Percentiles rank a stretch among this genome's conserved stretches.
phyloP scores from a whole-genome alignment of 2,329 filamentous ascomycete genomes.

The Trichothecium sympodiale region DNA sequence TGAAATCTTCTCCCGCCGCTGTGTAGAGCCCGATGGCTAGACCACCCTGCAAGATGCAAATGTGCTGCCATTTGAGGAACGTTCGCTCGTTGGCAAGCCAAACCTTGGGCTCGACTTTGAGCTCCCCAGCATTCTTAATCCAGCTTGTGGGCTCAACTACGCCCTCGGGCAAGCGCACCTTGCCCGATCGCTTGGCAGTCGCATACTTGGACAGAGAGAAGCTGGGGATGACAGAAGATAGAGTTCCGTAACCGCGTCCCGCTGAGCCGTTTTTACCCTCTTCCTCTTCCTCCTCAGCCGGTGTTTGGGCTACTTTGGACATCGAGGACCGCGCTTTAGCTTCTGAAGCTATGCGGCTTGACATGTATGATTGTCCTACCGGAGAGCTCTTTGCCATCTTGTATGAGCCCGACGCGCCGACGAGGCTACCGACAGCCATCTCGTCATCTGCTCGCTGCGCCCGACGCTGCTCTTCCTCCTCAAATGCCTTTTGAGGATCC shows the following conservation, averaged over 20 bases:
- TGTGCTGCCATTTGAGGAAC: slow-evolving; percentile 98
- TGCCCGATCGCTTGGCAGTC: slow-evolving; percentile 35
- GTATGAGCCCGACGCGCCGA: slow-evolving; percentile 46
- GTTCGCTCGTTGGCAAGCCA: slow-evolving; percentile 98
- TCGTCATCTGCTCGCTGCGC: slow-evolving; percentile 77
- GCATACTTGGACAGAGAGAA: slow-evolving; percentile 76
- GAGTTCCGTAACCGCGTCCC: slow-evolving; percentile 34
- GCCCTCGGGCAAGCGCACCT: slow-evolving; percentile 62
- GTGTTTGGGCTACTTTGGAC: slow-evolving; percentile 10
- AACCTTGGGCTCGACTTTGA: slow-evolving; percentile 93
- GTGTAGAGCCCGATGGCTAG: slow-evolving; percentile 81
- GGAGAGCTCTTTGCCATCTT: slow-evolving; percentile 56
- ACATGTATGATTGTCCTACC: slow-evolving; percentile 52
- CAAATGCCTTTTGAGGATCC: slow-evolving; percentile 82
- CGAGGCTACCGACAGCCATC: slow-evolving; percentile 77
- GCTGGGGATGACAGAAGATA: slow-evolving; percentile 67
- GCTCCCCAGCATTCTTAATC: slow-evolving; percentile 88
- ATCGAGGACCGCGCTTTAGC: slow-evolving; percentile 20
- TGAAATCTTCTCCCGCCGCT: slow-evolving; percentile 66
- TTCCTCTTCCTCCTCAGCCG: slow-evolving; percentile 7
- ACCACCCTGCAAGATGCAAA: slow-evolving; percentile 75
- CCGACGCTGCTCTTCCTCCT: slow-evolving; percentile 78
- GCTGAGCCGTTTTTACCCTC: background rate
- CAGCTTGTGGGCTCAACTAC: slow-evolving; percentile 76
- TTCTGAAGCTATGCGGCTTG: slow-evolving; percentile 41